These are phyloP conservation scores for Monilinia aucupariae DNA, from an alignment of 2,329 filamentous ascomycete species.

Conservation along the genomic window DNA sequence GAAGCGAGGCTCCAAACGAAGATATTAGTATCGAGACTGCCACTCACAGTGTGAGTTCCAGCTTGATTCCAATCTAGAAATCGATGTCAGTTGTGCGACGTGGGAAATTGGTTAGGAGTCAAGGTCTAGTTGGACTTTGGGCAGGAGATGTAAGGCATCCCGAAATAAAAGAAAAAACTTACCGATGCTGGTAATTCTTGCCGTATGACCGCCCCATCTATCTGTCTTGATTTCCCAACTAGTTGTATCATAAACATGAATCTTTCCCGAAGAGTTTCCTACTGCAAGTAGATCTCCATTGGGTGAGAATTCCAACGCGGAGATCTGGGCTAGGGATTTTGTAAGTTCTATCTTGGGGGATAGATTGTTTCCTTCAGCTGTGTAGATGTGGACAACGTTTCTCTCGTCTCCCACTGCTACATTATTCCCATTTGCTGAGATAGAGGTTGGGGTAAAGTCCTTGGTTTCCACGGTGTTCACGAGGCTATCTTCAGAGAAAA, in stretches of 20 bases:
- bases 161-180: not conserved
- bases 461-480: constrained; percentile 54
- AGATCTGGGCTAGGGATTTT: constrained; percentile 66
- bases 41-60: constrained; percentile 75
- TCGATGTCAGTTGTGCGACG: not conserved
- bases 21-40: constrained; percentile 83
- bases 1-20: constrained; percentile 84
- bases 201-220: constrained; percentile 68
- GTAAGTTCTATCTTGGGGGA: constrained; percentile 45
- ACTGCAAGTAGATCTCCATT: constrained; percentile 73
- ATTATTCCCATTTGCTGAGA: constrained; percentile 61
- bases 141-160: not conserved
- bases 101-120: not conserved
- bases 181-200: constrained; percentile 55
- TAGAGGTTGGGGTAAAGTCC: constrained; percentile 60
- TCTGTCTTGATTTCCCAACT: constrained; percentile 72
- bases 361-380: constrained; percentile 52
- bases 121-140: not conserved
- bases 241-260: constrained; percentile 68
- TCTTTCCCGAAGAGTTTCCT: constrained; percentile 80
- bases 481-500: constrained; percentile 55
- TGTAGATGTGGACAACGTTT: constrained; percentile 72
- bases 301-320: constrained; percentile 75
- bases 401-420: constrained; percentile 74
- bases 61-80: constrained; percentile 64